Percentiles rank a stretch among this genome's conserved stretches.
Conservation (phyloP, 2,329 filamentous ascomycete species). For the Arthrobotrys pseudoclavata region DNA sequence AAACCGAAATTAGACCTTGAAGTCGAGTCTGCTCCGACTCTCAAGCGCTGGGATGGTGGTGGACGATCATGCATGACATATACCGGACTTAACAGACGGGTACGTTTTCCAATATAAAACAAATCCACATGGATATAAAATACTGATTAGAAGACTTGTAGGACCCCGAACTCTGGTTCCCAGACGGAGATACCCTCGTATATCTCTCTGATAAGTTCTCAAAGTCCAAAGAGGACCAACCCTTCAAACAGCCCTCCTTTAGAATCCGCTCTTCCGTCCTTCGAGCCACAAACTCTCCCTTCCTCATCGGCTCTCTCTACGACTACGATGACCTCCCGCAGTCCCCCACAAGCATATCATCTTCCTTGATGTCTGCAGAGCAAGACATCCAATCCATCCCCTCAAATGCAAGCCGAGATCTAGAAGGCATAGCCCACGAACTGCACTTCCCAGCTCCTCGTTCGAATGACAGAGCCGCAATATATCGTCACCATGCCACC, state of each 20-base stretch:
- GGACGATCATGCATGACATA: conserved; percentile 61
- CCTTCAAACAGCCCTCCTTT: conserved; percentile 70
- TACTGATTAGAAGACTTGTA: conserved; percentile 62
- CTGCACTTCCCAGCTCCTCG: conserved; percentile 75
- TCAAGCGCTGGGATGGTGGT: conserved; percentile 63
- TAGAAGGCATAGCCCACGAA: conserved; percentile 73
- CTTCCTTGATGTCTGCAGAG: conserved; percentile 52
- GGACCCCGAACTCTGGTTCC: conserved; percentile 75
- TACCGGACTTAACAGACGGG: conserved; percentile 57
- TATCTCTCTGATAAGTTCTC: conserved; percentile 69
- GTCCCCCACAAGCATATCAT: conserved; percentile 52
- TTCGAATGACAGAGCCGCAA: conserved; percentile 69
- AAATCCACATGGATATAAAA: not conserved
- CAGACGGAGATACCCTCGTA: conserved; percentile 73
- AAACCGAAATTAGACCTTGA: conserved; percentile 55
- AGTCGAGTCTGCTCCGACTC: conserved; percentile 42
- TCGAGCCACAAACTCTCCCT: conserved; percentile 72
- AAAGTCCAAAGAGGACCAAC: conserved; percentile 65
- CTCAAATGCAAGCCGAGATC: conserved; percentile 66
- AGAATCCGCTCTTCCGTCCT: conserved; percentile 73
- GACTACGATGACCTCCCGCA: conserved; percentile 59
- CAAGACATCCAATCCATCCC: conserved; percentile 34
- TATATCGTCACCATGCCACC: conserved; percentile 74
- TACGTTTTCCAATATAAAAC: conserved; percentile 3
- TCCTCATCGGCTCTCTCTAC: conserved; percentile 70